Conservation (phyloP, 2,329 filamentous ascomycete genomes). For the Endothia cerciana region DNA sequence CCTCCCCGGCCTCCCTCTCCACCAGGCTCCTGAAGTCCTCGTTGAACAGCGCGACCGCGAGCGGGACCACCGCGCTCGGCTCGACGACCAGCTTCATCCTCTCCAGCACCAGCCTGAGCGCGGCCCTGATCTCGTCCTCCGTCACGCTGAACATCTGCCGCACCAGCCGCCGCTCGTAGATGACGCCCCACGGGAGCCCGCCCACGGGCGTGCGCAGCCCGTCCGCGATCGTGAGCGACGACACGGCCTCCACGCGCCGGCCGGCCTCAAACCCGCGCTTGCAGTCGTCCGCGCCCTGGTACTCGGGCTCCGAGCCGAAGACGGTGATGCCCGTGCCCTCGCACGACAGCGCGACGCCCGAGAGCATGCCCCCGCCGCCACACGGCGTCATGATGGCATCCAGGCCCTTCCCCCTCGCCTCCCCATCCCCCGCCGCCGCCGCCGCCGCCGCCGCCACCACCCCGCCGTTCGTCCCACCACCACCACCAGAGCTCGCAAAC, state of each 20-base stretch:
- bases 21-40: slow-evolving; percentile 78
- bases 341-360: slow-evolving; percentile 78
- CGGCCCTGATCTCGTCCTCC: slow-evolving; percentile 79
- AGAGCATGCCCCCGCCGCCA: slow-evolving; percentile 87
- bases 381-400: slow-evolving; percentile 81
- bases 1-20: slow-evolving; percentile 68
- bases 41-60: slow-evolving; percentile 83
- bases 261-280: slow-evolving; percentile 70
- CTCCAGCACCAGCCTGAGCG: slow-evolving; percentile 80
- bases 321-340: slow-evolving; percentile 73
- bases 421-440: neutral
- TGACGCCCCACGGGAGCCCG: slow-evolving; percentile 73
- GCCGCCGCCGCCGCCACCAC: neutral
- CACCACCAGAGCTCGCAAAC: neutral
- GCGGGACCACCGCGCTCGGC: slow-evolving; percentile 80
- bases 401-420: slow-evolving; percentile 44
- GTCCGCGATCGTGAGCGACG: slow-evolving; percentile 83
- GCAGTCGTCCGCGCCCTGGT: slow-evolving; percentile 83
- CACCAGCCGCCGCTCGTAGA: slow-evolving; percentile 73
- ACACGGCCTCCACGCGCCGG: slow-evolving; percentile 67
- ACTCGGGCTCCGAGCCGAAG: slow-evolving; percentile 85
- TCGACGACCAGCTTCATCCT: slow-evolving; percentile 90
- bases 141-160: slow-evolving; percentile 71
- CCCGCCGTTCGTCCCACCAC: too few species aligned
- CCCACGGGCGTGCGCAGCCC: slow-evolving; percentile 86